These are phyloP conservation scores for Candida pini DNA, from an alignment of 805 yeast genomes.

Conservation along the genomic window DNA sequence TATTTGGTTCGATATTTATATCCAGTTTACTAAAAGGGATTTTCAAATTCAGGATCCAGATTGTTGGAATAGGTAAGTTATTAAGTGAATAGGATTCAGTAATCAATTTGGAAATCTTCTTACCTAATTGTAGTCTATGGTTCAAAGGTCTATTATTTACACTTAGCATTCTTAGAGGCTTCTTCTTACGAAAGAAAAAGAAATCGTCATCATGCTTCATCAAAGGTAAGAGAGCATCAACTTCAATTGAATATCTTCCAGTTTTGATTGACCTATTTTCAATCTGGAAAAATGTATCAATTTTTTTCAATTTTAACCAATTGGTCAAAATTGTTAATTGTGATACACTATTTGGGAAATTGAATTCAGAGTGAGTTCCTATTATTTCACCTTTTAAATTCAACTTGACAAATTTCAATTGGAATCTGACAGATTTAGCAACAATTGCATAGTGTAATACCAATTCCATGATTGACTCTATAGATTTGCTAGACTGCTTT, in stretches of 20 bases:
- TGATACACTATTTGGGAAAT: conserved; percentile 8
- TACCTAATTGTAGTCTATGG: conserved; percentile 26
- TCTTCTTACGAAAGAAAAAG: conserved; percentile 20
- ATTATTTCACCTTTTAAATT: conserved; percentile 10
- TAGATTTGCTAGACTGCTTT: conserved; percentile 20
- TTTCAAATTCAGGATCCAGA: conserved; percentile 32
- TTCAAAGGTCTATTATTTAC: conserved; percentile 31
- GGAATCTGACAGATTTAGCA: conserved; percentile 27
- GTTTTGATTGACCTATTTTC: conserved; percentile 4
- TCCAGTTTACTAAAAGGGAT: conserved; percentile 24
- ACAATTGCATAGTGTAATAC: conserved; percentile 29
- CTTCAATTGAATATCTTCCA: neutral
- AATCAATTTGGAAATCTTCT: conserved; percentile 19
- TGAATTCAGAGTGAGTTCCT: conserved; percentile 6
- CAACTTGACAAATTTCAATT: conserved; percentile 17
- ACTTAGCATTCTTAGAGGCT: conserved; percentile 22
- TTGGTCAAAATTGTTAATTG: conserved; percentile 9
- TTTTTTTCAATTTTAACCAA: conserved; percentile 14
- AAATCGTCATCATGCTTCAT: conserved; percentile 27
- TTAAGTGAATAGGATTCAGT: conserved; percentile 19
- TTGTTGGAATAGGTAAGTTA: conserved; percentile 24
- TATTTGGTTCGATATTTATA: conserved; percentile 40
- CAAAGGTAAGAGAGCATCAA: conserved; percentile 28
- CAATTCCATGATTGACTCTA: conserved; percentile 21
- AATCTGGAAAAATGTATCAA: conserved; percentile 13